phyloP scores from a whole-genome alignment of 768 basidiomycete genomes.

The Kwoniella sp. region DNA sequence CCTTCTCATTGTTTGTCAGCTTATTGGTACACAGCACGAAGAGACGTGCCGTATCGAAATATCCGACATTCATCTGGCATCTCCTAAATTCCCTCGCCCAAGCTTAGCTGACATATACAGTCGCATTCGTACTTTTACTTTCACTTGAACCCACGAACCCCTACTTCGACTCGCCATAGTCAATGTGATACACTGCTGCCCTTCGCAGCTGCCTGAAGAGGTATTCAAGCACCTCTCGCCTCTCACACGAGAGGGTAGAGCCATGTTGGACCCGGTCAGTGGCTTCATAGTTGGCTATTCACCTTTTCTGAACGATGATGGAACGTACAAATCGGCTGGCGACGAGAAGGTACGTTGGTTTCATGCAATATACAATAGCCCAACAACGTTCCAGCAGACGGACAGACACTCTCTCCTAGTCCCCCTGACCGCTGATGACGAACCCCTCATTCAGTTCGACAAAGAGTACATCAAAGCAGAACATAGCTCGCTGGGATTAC shows the following conservation, averaged over 20 bases:
- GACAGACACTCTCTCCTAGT: background rate
- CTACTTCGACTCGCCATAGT: no score
- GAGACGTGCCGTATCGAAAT: no score
- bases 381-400: no score
- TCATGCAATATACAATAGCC: no score
- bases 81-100: background rate
- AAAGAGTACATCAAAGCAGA: conserved; percentile 26
- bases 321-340: conserved; percentile 28
- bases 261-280: conserved; percentile 5
- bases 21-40: no score
- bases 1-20: no score
- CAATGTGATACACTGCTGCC: conserved; percentile 43
- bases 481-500: conserved; percentile 28
- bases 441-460: conserved; percentile 32
- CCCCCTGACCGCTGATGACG: conserved; percentile 2
- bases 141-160: no score
- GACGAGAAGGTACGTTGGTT: conserved; percentile 34
- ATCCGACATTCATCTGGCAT: no score
- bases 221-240: conserved; percentile 40
- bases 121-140: background rate
- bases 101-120: background rate
- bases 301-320: conserved; percentile 37
- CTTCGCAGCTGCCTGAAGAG: conserved; percentile 25
- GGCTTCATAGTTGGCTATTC: conserved; percentile 43
- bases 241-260: background rate